Evolutionary conservation across 345 rosid species (phyloP), one percentile per base, ranked within the genome.

Genomic region (Eucalyptus pauciflora): DNA sequence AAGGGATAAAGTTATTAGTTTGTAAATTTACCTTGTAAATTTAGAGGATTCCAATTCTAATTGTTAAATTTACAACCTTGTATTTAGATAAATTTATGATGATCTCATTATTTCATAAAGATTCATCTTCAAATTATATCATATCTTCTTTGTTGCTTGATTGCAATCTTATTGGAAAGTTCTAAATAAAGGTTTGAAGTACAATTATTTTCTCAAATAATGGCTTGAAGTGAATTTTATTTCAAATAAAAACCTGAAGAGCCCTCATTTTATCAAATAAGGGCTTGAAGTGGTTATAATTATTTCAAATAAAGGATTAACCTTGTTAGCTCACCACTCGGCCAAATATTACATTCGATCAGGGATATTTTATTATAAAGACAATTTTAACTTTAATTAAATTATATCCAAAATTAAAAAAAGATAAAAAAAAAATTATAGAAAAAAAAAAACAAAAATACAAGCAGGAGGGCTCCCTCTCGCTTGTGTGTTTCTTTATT

Each of bases 191-290:
- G 56, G 56, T 52, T 52, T 52, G 56, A 52, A 52, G 56, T 52
- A 52, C 56, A 7, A 18, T 52, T 7, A 1, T 52, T 52, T 17
- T 8, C 2, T 20, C 25, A 20, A 52, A 52, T 1, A 52, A 52
- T 0, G 4, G 3, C 10, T 17, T 18, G 4, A 52, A 52, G 10
- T 20, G 10, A 52, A 52, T 3, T 2, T 20, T 20, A 52, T 52
- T 52, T 52, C 58, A 52, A 52, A 52, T 52, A 20, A 20, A 0
- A 0, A 52, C 1, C 0, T 3, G 1, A 52, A 52, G 10, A 20
- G 58, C 10, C 10, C 10, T 20, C 4, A 52, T 1, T 52, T 1
- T 52, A 52, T 52, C 5, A 20, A 52, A 52, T 52, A 52, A 52
- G 58, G 0, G 25, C 58, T 52, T 52, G 25, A 20, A 52, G 10